Percentiles rank a stretch among this genome's conserved stretches.
Conservation (phyloP, 257 asterid species). For the Catharanthus roseus region DNA sequence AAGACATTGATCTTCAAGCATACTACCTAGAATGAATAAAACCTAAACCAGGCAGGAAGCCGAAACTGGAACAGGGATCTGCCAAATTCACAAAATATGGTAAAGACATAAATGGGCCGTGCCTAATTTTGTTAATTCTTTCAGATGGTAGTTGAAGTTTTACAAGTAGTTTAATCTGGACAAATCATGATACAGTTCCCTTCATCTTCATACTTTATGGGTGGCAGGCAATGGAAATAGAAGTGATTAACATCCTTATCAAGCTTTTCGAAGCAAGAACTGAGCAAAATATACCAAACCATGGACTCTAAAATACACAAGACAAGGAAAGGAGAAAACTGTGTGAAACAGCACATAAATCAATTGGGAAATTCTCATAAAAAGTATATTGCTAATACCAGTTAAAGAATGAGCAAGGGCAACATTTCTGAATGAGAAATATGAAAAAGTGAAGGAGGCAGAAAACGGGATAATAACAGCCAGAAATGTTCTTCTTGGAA, state of each 20-base stretch:
- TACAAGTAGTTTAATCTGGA: background rate
- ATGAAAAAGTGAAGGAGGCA: background rate
- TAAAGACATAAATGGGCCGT: background rate
- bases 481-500: background rate
- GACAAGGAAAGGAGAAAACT: background rate
- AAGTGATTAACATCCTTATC: background rate
- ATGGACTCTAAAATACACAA: background rate
- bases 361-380: background rate
- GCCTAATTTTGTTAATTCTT: background rate
- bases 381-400: background rate
- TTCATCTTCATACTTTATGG: background rate
- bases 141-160: background rate
- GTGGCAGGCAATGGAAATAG: background rate
- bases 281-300: background rate
- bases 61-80: background rate
- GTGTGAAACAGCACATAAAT: background rate
- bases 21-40: background rate
- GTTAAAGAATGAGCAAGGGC: background rate
- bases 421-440: background rate
- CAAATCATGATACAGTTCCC: background rate
- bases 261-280: background rate
- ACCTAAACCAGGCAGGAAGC: slow-evolving; percentile 4
- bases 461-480: background rate
- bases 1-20: background rate
- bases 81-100: background rate